These are phyloP conservation scores for Mycena sanguinolenta DNA, from an alignment of 768 basidiomycete genomes.

Conservation along the genomic window DNA sequence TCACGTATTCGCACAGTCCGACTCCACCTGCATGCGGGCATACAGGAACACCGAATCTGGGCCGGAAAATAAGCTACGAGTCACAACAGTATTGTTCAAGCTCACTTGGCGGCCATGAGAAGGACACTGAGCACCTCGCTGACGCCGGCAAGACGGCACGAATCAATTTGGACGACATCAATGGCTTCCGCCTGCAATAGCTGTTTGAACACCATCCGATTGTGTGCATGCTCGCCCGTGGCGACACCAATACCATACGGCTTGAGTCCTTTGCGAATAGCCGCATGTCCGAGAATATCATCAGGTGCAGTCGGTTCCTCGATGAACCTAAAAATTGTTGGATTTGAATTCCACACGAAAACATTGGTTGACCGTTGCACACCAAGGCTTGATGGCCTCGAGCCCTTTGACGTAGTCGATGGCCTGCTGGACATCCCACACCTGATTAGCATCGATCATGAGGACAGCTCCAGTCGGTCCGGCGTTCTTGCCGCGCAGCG, in stretches of 20 bases:
- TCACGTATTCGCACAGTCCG: conserved; percentile 92
- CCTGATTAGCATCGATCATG: conserved; percentile 98
- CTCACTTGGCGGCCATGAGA: conserved; percentile 90
- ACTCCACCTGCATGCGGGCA: conserved; percentile 97
- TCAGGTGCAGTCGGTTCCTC: conserved; percentile 97
- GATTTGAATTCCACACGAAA: conserved; percentile 4
- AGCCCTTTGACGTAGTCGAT: conserved; percentile 91
- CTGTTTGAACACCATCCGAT: conserved; percentile 96
- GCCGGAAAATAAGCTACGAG: too few relatives aligned
- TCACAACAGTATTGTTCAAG: background rate
- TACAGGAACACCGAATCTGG: conserved; percentile 84
- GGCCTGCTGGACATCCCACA: conserved; percentile 96
- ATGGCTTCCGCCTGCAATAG: conserved; percentile 91
- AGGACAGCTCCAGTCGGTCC: conserved; percentile 94
- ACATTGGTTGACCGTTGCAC: conserved; percentile 29
- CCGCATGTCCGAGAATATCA: conserved; percentile 88
- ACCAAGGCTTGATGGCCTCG: conserved; percentile 90
- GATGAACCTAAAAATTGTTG: conserved; percentile 74
- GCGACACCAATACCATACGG: conserved; percentile 90
- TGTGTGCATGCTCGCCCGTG: conserved; percentile 95
- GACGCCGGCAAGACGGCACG: conserved; percentile 93
- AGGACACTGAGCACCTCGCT: conserved; percentile 94
- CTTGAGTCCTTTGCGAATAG: conserved; percentile 82
- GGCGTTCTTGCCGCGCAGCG: conserved; percentile 89
- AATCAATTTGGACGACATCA: conserved; percentile 96